Conservation (phyloP, 768 basidiomycete genomes). For the Termitomyces sp. region DNA sequence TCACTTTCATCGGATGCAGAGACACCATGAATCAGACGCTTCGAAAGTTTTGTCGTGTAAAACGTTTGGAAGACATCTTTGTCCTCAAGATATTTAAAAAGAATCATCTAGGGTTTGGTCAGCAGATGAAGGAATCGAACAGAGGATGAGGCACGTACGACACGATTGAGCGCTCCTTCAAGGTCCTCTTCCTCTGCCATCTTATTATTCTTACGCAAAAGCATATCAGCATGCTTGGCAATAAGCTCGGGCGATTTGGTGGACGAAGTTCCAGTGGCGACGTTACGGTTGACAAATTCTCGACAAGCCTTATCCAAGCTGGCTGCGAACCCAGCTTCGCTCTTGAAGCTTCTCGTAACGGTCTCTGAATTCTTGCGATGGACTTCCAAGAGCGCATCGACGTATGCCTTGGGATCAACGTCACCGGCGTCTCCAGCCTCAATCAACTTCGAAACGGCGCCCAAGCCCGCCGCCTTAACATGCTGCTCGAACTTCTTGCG, state of each 20-base stretch:
- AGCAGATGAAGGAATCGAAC: slow-evolving; percentile 12
- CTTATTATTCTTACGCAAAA: slow-evolving; percentile 95
- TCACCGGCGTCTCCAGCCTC: slow-evolving; percentile 61
- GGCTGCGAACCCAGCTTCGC: slow-evolving; percentile 93
- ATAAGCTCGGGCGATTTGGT: slow-evolving; percentile 93
- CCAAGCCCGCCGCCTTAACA: slow-evolving; percentile 87
- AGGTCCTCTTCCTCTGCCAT: slow-evolving; percentile 92
- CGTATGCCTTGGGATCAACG: slow-evolving; percentile 92
- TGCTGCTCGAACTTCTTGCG: slow-evolving; percentile 94
- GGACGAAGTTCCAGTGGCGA: slow-evolving; percentile 81
- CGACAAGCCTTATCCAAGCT: slow-evolving; percentile 95
- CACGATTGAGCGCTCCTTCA: slow-evolving; percentile 88
- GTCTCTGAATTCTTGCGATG: slow-evolving; percentile 93
- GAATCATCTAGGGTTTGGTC: slow-evolving; percentile 72
- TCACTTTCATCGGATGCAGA: slow-evolving; percentile 97
- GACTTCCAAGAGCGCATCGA: slow-evolving; percentile 89
- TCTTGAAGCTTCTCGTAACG: slow-evolving; percentile 87
- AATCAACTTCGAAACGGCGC: slow-evolving; percentile 75
- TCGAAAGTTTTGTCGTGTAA: slow-evolving; percentile 94
- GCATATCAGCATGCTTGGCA: slow-evolving; percentile 89
- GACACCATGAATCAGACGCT: slow-evolving; percentile 87
- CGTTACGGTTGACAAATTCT: slow-evolving; percentile 94
- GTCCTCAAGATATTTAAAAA: slow-evolving; percentile 99
- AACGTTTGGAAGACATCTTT: slow-evolving; percentile 99
- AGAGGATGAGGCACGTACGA: slow-evolving; percentile 46